phyloP scores from a whole-genome alignment of 2,329 filamentous ascomycete species.

The Exophiala sideris region DNA sequence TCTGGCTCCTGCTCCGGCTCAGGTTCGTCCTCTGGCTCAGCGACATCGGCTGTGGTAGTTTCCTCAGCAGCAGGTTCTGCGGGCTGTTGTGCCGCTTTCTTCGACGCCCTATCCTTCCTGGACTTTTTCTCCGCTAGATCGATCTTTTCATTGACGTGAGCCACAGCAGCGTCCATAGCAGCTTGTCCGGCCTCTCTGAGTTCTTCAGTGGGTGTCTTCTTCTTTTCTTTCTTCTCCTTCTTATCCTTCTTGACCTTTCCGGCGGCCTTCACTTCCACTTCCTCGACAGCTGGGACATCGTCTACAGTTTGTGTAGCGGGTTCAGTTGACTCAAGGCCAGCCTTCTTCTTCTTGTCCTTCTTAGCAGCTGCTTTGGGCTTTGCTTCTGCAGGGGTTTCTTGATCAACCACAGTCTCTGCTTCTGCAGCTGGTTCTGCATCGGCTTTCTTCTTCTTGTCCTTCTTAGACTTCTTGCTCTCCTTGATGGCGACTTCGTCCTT shows the following conservation, averaged over 20 bases:
- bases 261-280: conserved; percentile 19
- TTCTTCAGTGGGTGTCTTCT: conserved; percentile 18
- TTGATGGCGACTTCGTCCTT: conserved; percentile 28
- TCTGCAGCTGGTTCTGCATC: conserved; percentile 19
- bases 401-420: conserved; percentile 2
- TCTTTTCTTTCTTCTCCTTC: conserved; percentile 6
- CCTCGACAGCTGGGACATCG: conserved; percentile 20
- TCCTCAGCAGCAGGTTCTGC: not conserved
- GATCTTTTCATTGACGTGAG: not conserved
- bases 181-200: not conserved
- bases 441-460: conserved; percentile 30
- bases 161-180: not conserved
- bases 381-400: conserved; percentile 10
- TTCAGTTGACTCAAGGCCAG: conserved; percentile 31
- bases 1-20: not conserved
- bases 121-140: not conserved
- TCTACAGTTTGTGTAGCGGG: conserved; percentile 26
- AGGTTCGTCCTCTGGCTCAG: not conserved
- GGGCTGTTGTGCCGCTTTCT: conserved; percentile 3
- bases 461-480: conserved; percentile 35
- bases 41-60: not conserved
- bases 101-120: conserved; percentile 8
- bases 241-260: conserved; percentile 28
- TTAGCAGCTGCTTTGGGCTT: conserved; percentile 7
- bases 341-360: conserved; percentile 27